Conservation (phyloP, 768 basidiomycete species). For the Lyophyllum shimeji region DNA sequence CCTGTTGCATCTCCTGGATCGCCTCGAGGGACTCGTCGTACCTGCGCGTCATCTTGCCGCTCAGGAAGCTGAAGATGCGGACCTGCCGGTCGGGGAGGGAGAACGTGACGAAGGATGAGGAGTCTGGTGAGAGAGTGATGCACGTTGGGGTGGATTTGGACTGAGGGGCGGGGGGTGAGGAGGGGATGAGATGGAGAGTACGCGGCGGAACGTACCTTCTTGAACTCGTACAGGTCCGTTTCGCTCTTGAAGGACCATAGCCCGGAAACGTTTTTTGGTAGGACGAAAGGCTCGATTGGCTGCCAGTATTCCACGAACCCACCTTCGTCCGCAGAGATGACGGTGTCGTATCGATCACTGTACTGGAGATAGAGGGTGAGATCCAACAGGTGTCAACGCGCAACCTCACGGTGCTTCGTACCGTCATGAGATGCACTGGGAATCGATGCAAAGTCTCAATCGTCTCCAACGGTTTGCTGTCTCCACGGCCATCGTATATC, state of each 20-base stretch:
- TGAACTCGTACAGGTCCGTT: slow-evolving; percentile 97
- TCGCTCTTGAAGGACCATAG: slow-evolving; percentile 90
- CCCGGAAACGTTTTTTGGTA: slow-evolving; percentile 73
- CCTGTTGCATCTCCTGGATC: slow-evolving; percentile 98
- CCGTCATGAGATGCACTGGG: slow-evolving; percentile 90
- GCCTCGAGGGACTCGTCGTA: slow-evolving; percentile 94
- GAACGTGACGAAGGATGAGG: slow-evolving; percentile 88
- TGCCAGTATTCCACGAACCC: slow-evolving; percentile 98
- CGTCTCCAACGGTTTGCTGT: slow-evolving; percentile 72
- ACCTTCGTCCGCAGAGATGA: slow-evolving; percentile 91
- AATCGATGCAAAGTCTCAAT: slow-evolving; percentile 79
- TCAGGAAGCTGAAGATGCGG: slow-evolving; percentile 88
- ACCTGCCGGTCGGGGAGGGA: slow-evolving; percentile 93
- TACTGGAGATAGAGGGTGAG: slow-evolving; percentile 51
- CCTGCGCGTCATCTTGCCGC: slow-evolving; percentile 85
- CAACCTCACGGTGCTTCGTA: slow-evolving; percentile 36
- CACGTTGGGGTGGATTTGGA: slow-evolving; percentile 91
- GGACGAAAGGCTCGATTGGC: slow-evolving; percentile 83
- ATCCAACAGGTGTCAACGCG: background rate
- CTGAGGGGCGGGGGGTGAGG: slow-evolving; percentile 36
- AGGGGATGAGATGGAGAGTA: background rate
- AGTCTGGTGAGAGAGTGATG: slow-evolving; percentile 87
- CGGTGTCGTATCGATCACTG: slow-evolving; percentile 85
- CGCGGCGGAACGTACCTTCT: slow-evolving; percentile 66
- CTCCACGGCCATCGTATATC: slow-evolving; percentile 92